phyloP scores from a whole-genome alignment of 352 stramenopile genomes.

The Globisporangium sylvaticum region DNA sequence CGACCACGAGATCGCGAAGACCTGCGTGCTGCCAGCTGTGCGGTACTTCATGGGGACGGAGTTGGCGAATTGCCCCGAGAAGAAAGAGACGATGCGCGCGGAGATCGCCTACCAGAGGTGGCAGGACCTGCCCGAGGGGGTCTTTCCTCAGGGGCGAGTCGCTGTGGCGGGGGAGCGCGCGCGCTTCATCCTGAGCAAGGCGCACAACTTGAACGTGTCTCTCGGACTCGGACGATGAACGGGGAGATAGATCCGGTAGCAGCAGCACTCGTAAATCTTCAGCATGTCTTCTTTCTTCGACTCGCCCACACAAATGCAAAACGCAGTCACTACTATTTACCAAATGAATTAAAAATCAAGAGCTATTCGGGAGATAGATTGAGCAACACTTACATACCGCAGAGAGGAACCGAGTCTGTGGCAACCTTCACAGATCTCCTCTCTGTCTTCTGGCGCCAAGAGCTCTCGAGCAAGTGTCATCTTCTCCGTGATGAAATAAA shows the following conservation, averaged over 20 bases:
- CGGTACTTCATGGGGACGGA: slow-evolving; percentile 83
- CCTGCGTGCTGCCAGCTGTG: slow-evolving; percentile 49
- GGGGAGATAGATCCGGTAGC: neutral
- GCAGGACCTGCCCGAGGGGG: slow-evolving; percentile 56
- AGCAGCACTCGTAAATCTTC: neutral
- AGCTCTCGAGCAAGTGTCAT: slow-evolving; percentile 1
- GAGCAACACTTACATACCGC: slow-evolving; percentile 6
- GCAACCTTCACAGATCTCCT: neutral
- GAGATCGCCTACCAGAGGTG: slow-evolving; percentile 61
- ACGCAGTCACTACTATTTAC: slow-evolving; percentile 12
- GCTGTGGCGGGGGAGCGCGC: slow-evolving; percentile 69
- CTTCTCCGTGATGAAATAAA: slow-evolving; percentile 15
- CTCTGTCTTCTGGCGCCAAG: neutral
- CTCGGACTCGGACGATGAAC: slow-evolving; percentile 42
- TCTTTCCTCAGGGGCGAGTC: slow-evolving; percentile 59
- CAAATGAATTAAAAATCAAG: slow-evolving; percentile 15
- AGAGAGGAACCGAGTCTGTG: neutral
- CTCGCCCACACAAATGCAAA: neutral
- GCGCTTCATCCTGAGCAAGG: slow-evolving; percentile 72
- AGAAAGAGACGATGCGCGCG: slow-evolving; percentile 54
- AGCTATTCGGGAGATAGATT: slow-evolving; percentile 9
- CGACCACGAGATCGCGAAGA: slow-evolving; percentile 32
- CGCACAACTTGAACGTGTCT: slow-evolving; percentile 60
- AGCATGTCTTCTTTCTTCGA: neutral
- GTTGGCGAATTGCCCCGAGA: slow-evolving; percentile 47